Evolutionary conservation across 1,284 basidiomycete genomes (phyloP).

Genomic region (Cryptococcus wingfieldii): DNA sequence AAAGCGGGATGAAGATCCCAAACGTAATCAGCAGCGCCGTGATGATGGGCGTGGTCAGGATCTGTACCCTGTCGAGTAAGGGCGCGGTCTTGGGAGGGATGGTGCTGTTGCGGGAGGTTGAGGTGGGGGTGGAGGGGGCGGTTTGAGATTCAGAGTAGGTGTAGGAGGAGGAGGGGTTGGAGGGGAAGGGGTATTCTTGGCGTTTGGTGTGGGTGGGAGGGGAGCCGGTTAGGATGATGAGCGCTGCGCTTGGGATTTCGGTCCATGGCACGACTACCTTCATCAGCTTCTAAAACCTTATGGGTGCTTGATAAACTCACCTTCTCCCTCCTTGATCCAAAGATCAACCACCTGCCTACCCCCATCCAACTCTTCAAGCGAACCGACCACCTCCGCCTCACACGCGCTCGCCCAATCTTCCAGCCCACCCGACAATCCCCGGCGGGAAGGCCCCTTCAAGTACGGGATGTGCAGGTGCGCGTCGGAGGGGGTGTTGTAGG

Average conservation of each 20-base stretch:
- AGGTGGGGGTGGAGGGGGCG: conserved; percentile 3
- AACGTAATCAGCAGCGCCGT: conserved; percentile 63
- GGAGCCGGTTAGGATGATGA: conserved; percentile 41
- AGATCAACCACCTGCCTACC: conserved; percentile 22
- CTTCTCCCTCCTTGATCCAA: conserved; percentile 11
- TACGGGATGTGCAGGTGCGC: conserved; percentile 39
- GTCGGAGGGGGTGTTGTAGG: conserved; percentile 8
- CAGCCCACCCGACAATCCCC: conserved; percentile 23
- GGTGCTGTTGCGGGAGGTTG: conserved; percentile 20
- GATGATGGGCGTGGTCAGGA: conserved; percentile 76
- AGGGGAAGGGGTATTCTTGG: conserved; percentile 24
- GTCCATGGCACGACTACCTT: no score
- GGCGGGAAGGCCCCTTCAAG: conserved; percentile 20
- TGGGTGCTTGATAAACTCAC: conserved; percentile 8
- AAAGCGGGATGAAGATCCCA: conserved; percentile 66
- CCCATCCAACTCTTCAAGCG: conserved; percentile 5
- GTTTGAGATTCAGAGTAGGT: background rate
- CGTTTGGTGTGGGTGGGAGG: conserved; percentile 3
- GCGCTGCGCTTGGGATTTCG: background rate
- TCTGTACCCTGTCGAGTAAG: conserved; percentile 63
- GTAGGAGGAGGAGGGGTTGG: conserved; percentile 11
- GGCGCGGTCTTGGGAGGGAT: conserved; percentile 27
- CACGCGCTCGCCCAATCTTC: conserved; percentile 35
- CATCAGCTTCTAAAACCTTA: no score
- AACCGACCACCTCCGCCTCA: conserved; percentile 27